Conservation (phyloP, 2,329 filamentous ascomycete genomes). For the Monilinia laxa region DNA sequence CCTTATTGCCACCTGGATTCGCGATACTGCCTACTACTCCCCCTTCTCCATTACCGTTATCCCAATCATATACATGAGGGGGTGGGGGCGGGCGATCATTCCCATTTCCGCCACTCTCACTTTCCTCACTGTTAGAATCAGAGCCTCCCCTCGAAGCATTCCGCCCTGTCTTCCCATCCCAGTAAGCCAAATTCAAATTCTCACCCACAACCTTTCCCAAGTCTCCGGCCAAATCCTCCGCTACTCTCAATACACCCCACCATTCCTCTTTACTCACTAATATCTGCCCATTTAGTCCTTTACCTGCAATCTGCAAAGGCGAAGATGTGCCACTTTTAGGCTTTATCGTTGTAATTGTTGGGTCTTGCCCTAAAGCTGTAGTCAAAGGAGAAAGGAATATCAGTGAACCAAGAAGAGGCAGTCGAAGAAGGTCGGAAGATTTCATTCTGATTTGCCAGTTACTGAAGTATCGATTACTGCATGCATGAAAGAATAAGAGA, state of each 20-base stretch:
- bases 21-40: constrained; percentile 14
- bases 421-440: background rate
- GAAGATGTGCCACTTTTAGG: constrained; percentile 35
- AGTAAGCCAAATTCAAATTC: constrained; percentile 53
- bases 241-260: constrained; percentile 67
- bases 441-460: constrained; percentile 1
- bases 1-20: constrained; percentile 13
- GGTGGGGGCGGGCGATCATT: background rate
- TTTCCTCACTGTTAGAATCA: background rate
- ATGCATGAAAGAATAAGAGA: background rate
- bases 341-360: constrained; percentile 34
- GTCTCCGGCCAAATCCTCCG: constrained; percentile 64
- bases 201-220: constrained; percentile 65
- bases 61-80: background rate
- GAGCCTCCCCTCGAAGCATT: constrained; percentile 18
- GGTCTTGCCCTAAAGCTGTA: constrained; percentile 11
- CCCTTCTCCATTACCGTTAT: constrained; percentile 19
- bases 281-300: constrained; percentile 49
- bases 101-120: background rate
- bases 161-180: constrained; percentile 20
- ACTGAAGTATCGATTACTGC: constrained; percentile 7
- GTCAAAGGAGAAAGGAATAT: constrained; percentile 4
- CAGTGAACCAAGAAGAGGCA: constrained; percentile 13
- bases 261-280: constrained; percentile 59
- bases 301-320: constrained; percentile 34